phyloP scores from a whole-genome alignment of 371 early-diverging fungal species.

The Mucor lusitanicus region DNA sequence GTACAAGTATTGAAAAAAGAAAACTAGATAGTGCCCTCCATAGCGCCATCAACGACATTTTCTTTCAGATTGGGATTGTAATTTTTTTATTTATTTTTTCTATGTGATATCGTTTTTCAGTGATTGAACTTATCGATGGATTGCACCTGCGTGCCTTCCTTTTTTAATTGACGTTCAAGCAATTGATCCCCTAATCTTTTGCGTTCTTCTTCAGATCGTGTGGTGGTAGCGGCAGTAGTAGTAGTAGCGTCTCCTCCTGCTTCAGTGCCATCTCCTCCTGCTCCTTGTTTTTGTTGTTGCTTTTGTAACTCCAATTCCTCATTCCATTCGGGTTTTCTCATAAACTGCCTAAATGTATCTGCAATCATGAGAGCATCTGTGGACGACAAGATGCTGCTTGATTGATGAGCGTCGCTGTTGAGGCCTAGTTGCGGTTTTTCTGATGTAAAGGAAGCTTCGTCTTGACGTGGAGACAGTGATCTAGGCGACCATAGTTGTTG shows the following conservation, averaged over 20 bases:
- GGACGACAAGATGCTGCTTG: conserved; percentile 46
- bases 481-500: conserved; percentile 14
- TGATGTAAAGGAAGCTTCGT: conserved; percentile 4
- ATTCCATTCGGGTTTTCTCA: conserved; percentile 58
- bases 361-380: conserved; percentile 56
- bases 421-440: conserved; percentile 10
- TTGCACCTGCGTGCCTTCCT: conserved; percentile 4
- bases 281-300: conserved; percentile 12
- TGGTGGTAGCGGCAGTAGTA: background rate
- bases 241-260: background rate
- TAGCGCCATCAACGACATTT: no score
- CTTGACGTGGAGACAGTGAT: conserved; percentile 20
- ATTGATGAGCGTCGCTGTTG: conserved; percentile 33
- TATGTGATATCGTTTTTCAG: background rate
- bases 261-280: background rate
- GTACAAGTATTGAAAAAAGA: no score
- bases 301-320: conserved; percentile 35
- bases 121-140: background rate
- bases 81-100: background rate
- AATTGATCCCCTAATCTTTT: conserved; percentile 1
- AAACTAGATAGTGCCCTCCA: no score
- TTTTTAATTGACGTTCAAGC: background rate
- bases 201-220: background rate
- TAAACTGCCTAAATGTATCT: conserved; percentile 52
- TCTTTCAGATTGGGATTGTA: background rate